phyloP scores from a whole-genome alignment of 2,329 filamentous ascomycete species.

The Stachybotrys chlorohalonatus region DNA sequence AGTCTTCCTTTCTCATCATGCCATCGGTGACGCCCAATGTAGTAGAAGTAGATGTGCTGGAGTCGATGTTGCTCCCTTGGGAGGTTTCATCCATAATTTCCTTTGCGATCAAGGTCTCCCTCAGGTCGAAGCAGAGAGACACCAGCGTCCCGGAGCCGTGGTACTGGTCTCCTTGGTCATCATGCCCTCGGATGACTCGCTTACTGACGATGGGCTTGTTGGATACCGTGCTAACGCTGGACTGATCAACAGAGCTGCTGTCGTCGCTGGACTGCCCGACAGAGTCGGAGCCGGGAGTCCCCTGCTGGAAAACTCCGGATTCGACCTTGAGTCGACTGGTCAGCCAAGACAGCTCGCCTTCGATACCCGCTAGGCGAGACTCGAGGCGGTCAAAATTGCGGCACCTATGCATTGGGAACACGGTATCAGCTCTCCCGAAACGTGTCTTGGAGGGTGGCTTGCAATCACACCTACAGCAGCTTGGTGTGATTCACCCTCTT shows the following conservation, averaged over 20 bases:
- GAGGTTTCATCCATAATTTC: neutral
- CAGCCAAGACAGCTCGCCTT: neutral
- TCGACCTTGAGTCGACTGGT: neutral
- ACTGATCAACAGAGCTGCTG: neutral
- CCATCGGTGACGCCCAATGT: no score
- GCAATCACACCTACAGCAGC: neutral
- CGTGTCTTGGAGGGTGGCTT: neutral
- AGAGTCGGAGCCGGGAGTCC: neutral
- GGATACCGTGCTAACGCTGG: neutral
- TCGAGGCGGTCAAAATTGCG: neutral
- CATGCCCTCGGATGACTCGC: neutral
- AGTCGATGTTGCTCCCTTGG: neutral
- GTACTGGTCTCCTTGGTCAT: neutral
- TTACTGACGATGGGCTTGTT: neutral
- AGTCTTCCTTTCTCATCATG: neutral
- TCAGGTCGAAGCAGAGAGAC: neutral
- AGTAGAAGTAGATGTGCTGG: neutral
- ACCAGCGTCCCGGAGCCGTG: neutral
- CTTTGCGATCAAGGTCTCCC: neutral
- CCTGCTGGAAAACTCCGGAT: neutral
- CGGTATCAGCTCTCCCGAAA: neutral
- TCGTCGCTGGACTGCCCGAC: neutral
- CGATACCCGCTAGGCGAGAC: neutral
- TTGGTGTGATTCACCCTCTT: neutral
- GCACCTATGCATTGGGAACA: neutral